Evolutionary conservation across 1,139 yeast genomes (phyloP), one percentile per base, ranked within the genome.

Genomic region (Geotrichum aggregatum): DNA sequence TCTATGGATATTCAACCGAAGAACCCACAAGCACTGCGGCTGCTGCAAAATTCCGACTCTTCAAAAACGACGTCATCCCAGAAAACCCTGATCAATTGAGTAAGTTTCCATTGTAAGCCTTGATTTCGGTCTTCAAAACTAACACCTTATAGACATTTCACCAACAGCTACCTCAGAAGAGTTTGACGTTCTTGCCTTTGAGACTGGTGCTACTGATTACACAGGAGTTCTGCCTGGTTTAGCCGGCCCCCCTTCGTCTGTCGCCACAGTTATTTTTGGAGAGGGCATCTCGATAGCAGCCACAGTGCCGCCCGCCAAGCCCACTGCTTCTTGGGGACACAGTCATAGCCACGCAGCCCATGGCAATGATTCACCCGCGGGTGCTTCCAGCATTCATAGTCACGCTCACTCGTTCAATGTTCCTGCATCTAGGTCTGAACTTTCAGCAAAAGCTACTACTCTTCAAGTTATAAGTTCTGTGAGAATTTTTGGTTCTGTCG

Each of bases 1-100:
- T 47, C 11, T 21, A 39, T 14, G 44, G 34, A 13, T 41, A 41
- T 31, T 41, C 44, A 11, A 41, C 44, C 3, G 11, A 39, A 14
- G 43, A 8, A 8, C 28, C 28, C 18, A 34, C 38, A 24, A 24
- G 28, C 28, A 24, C 28, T 8, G 28, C 28, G 5, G 28, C 28
- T 24, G 28, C 28, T 24, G 28, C 28, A 8, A 24, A 8, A 24
- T 5, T 24, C 7, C 28, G 28, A 24, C 28, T 24, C 28, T 24
- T 14, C 18, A 26, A 22, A 13, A 39, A n/a, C 28, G 28, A 39
- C 31, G 10, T 39, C 5, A 5, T 13, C 16, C 18, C 14, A 13
- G 18, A n/a, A 16, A 16, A 13, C 38, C 38, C 11, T 34, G 19
- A 5, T 34, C 18, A 34, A n/a, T 14, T 36, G 41, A 16, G n/a